Evolutionary conservation across 2,329 filamentous ascomycete genomes (phyloP).

Genomic region (Teratosphaeriaceae sp.): DNA sequence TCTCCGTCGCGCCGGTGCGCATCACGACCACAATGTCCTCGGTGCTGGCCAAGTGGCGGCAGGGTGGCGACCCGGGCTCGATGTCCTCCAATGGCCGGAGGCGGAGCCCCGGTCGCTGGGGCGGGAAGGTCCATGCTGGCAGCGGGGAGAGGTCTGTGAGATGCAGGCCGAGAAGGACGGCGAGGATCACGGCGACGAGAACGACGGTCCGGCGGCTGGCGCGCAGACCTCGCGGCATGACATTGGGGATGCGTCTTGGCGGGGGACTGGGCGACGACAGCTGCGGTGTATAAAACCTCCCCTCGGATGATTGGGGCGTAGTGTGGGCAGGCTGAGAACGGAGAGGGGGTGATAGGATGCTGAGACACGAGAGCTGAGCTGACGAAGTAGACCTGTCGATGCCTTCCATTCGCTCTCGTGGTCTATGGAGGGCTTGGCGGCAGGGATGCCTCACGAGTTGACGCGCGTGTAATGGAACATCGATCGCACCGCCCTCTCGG

Average conservation of each 20-base stretch:
- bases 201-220: not conserved
- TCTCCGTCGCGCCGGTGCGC: constrained; percentile 53
- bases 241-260: not conserved
- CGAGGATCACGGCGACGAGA: not conserved
- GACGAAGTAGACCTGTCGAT: too few relatives aligned
- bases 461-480: too few relatives aligned
- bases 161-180: not conserved
- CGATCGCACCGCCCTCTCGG: too few relatives aligned
- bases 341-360: too few relatives aligned
- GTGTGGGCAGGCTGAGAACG: too few relatives aligned
- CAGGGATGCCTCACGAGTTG: too few relatives aligned
- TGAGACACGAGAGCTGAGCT: too few relatives aligned
- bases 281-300: too few relatives aligned
- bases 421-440: too few relatives aligned
- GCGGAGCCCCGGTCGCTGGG: not conserved
- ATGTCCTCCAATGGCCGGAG: not conserved
- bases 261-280: too few relatives aligned
- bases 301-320: too few relatives aligned
- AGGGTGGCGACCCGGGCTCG: constrained; percentile 6
- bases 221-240: not conserved
- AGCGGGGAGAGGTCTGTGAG: not conserved
- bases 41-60: constrained; percentile 21
- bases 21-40: constrained; percentile 51
- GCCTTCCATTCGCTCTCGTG: too few relatives aligned
- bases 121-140: not conserved